phyloP scores from a whole-genome alignment of 2,329 filamentous ascomycete species.

The Tolypocladium cylindrosporum region DNA sequence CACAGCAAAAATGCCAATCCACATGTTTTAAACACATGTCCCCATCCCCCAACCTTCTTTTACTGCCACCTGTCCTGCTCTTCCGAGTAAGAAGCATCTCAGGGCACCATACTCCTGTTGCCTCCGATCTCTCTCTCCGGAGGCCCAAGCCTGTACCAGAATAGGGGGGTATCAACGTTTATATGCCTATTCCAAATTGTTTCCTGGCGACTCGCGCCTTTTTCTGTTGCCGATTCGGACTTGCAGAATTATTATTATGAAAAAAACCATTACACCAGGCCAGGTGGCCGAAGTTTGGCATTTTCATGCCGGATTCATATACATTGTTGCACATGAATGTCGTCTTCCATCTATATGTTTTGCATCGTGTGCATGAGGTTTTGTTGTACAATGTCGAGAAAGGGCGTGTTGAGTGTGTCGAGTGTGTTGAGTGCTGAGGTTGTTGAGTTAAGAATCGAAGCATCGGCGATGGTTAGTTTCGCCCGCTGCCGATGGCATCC shows the following conservation, averaged over 20 bases:
- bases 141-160: background rate
- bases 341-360: background rate
- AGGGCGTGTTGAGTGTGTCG: background rate
- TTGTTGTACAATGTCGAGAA: background rate
- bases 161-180: background rate
- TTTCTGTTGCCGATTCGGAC: background rate
- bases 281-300: background rate
- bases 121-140: background rate
- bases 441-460: background rate
- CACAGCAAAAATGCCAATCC: background rate
- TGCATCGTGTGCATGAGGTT: background rate
- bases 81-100: background rate
- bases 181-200: background rate
- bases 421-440: background rate
- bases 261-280: background rate
- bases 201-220: background rate
- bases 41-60: background rate
- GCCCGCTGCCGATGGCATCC: slow-evolving; percentile 30
- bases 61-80: background rate
- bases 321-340: background rate
- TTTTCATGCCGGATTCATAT: background rate
- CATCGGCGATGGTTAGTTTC: slow-evolving; percentile 5
- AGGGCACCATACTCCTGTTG: background rate
- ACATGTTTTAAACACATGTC: background rate
- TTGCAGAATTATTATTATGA: background rate